Conservation (phyloP, 345 rosid genomes). For the Heritiera fomes region DNA sequence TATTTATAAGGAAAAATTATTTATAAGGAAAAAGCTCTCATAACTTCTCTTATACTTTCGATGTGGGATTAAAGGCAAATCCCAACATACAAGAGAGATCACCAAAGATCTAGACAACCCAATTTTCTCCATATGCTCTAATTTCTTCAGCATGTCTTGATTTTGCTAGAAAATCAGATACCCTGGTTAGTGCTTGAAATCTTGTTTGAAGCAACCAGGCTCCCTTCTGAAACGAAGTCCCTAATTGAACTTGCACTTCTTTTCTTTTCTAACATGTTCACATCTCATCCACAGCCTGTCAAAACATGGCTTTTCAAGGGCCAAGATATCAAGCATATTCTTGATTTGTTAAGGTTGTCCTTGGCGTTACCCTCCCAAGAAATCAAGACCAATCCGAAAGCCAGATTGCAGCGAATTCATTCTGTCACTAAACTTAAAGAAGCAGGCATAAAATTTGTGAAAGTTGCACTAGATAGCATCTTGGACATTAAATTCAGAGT, state of each 20-base stretch:
- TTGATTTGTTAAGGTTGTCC: slow-evolving; percentile 24
- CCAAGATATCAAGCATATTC: slow-evolving; percentile 26
- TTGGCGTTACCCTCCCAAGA: slow-evolving; percentile 8
- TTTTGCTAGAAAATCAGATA: slow-evolving; percentile 32
- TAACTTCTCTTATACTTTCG: no score
- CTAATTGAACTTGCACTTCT: slow-evolving; percentile 18
- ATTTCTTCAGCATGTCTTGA: slow-evolving; percentile 26
- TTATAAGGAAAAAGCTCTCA: no score
- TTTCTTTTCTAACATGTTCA: slow-evolving; percentile 18
- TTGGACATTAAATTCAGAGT: slow-evolving; percentile 11
- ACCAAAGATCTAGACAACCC: slow-evolving; percentile 9
- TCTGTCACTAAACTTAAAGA: slow-evolving; percentile 15
- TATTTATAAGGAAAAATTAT: no score
- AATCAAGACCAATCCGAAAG: not conserved
- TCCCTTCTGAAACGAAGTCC: not conserved
- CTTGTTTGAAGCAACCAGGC: slow-evolving; percentile 22
- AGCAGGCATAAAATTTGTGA: slow-evolving; percentile 21
- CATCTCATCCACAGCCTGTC: not conserved
- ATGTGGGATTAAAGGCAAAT: no score
- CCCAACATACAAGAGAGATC: not conserved
- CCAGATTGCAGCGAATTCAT: slow-evolving; percentile 13
- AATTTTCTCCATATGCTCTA: slow-evolving; percentile 24
- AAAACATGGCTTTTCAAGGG: not conserved
- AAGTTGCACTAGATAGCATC: not conserved
- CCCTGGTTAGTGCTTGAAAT: slow-evolving; percentile 33